Percentiles rank a stretch among this genome's conserved stretches.
These are phyloP conservation scores for Penicillium sp. DNA, from an alignment of 2,329 filamentous ascomycete species.

Conservation along the genomic window DNA sequence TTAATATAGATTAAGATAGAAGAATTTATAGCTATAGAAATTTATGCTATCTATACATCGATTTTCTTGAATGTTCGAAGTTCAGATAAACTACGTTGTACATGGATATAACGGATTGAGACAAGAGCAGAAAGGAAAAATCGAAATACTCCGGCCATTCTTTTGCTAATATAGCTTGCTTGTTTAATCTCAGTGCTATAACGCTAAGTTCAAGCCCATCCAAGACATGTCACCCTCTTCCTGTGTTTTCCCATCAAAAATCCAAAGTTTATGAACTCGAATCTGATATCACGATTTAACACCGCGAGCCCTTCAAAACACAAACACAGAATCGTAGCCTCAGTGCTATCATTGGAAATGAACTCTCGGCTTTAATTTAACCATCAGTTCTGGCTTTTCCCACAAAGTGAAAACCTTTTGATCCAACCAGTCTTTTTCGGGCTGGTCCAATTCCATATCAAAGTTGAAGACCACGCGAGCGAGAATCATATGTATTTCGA, in stretches of 20 bases:
- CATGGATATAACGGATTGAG: background rate
- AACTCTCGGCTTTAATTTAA: slow-evolving; percentile 6
- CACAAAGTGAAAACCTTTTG: slow-evolving; percentile 10
- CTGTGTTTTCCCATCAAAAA: background rate
- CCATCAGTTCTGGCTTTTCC: slow-evolving; percentile 13
- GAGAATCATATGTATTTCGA: slow-evolving; percentile 20
- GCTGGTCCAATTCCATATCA: slow-evolving; percentile 15
- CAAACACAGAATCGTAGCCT: background rate
- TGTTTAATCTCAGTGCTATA: background rate
- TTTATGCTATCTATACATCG: background rate
- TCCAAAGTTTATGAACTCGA: background rate
- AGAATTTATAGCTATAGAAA: background rate
- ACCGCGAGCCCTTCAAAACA: background rate
- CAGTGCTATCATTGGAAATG: background rate
- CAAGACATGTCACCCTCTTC: background rate
- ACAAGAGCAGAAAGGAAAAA: background rate
- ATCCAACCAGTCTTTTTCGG: slow-evolving; percentile 12
- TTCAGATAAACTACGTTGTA: background rate
- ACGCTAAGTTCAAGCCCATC: no score
- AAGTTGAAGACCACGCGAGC: slow-evolving; percentile 19
- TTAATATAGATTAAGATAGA: background rate
- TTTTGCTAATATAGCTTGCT: background rate
- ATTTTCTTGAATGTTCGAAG: background rate
- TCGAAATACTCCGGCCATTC: background rate
- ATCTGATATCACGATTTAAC: background rate